Evolutionary conservation across 139 green algal genomes (phyloP).

Genomic region (Closterium sp.): DNA sequence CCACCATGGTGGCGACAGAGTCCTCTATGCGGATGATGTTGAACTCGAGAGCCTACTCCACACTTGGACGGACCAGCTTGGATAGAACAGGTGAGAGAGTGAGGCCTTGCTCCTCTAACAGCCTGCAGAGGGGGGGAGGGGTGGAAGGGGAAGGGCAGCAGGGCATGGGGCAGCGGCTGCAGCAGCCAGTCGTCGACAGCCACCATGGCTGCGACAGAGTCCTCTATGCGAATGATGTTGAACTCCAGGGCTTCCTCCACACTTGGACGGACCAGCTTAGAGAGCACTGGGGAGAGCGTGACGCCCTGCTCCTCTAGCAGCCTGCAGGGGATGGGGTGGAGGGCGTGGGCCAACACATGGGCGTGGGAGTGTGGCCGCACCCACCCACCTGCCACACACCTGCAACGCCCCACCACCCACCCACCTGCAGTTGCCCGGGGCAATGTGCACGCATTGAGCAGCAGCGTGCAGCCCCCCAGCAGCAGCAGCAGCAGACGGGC

Average conservation of each 20-base stretch:
- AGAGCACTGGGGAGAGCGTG: slow-evolving; percentile 12
- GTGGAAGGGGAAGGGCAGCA: neutral
- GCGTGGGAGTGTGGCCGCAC: too few species aligned
- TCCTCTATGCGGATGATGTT: slow-evolving; percentile 33
- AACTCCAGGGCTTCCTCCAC: slow-evolving; percentile 27
- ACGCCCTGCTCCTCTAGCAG: slow-evolving; percentile 35
- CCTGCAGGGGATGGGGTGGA: neutral
- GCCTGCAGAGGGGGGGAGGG: neutral
- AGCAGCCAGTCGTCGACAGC: neutral
- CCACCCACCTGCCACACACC: too few species aligned
- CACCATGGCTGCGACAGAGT: neutral
- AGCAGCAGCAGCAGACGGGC: too few species aligned
- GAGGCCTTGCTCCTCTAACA: slow-evolving; percentile 28
- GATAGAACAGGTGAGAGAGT: slow-evolving; percentile 2
- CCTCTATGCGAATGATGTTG: slow-evolving; percentile 30
- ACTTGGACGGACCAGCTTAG: slow-evolving; percentile 1
- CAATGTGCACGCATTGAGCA: slow-evolving; percentile 25
- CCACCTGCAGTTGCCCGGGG: slow-evolving; percentile 14
- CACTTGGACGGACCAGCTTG: neutral
- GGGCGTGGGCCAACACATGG: too few species aligned
- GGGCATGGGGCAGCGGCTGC: neutral
- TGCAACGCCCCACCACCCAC: neutral
- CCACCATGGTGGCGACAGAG: neutral
- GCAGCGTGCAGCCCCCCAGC: slow-evolving; percentile 10
- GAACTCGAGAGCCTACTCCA: slow-evolving; percentile 25